These are phyloP conservation scores for Zoysia pacifica DNA, from an alignment of 176 grass and related monocot species.

Conservation along the genomic window DNA sequence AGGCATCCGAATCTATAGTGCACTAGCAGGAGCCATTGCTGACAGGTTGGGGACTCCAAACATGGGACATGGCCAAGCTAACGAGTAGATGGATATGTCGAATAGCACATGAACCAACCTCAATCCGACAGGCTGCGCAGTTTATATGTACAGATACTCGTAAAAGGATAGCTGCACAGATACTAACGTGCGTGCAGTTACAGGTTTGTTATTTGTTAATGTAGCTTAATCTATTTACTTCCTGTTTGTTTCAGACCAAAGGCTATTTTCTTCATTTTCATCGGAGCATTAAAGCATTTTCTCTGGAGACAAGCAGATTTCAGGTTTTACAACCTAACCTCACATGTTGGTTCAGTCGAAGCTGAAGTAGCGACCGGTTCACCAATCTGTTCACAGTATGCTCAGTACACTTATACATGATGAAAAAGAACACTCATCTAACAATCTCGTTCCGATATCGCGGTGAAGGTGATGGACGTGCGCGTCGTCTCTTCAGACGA, in stretches of 20 bases:
- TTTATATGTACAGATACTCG: neutral
- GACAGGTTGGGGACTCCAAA: too few species aligned
- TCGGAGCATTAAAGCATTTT: neutral
- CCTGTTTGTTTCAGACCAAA: neutral
- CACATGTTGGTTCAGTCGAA: neutral
- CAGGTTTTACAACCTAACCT: neutral
- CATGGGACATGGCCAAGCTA: neutral
- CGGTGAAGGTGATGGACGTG: constrained; percentile 68
- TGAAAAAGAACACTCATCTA: too few species aligned
- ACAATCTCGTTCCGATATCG: constrained; percentile 51
- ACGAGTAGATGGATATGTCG: neutral
- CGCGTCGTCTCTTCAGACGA: constrained; percentile 58
- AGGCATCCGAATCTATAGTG: neutral
- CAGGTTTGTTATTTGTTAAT: neutral
- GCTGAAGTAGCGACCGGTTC: neutral
- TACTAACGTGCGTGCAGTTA: neutral
- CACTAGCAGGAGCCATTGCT: neutral
- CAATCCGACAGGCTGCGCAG: neutral
- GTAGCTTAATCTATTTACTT: neutral
- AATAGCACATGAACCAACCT: too few species aligned
- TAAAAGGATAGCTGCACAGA: neutral
- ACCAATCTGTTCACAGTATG: neutral
- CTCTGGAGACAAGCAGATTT: neutral
- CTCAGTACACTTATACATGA: neutral
- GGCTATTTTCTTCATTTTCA: neutral